phyloP scores from a whole-genome alignment of 768 basidiomycete species.

The Suillus discolor region DNA sequence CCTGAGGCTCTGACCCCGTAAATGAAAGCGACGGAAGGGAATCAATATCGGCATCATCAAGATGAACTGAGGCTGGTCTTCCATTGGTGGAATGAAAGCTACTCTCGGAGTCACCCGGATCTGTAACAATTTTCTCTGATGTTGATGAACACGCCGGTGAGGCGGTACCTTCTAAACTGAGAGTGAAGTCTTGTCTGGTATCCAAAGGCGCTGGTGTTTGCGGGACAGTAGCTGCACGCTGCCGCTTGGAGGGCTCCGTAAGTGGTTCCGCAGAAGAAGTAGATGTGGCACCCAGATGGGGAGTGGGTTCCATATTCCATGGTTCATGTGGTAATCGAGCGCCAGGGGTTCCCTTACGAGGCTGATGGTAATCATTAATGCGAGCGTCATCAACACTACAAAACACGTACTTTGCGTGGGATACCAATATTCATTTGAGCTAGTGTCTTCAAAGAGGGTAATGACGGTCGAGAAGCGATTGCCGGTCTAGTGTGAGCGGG shows the following conservation, averaged over 20 bases:
- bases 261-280: conserved; percentile 11
- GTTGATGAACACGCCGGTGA: conserved; percentile 12
- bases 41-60: conserved; percentile 31
- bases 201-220: background rate
- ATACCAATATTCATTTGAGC: conserved; percentile 37
- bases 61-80: conserved; percentile 18
- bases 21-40: conserved; percentile 38
- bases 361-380: conserved; percentile 24
- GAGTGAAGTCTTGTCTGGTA: background rate
- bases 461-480: conserved; percentile 41
- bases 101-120: conserved; percentile 6
- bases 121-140: conserved; percentile 14
- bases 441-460: conserved; percentile 44
- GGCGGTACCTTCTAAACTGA: background rate
- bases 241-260: conserved; percentile 8
- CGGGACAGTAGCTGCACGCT: background rate
- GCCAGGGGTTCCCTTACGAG: conserved; percentile 43
- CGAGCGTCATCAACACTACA: conserved; percentile 2
- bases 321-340: conserved; percentile 46
- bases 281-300: background rate
- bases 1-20: conserved; percentile 29
- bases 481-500: conserved; percentile 47
- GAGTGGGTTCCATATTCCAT: conserved; percentile 36
- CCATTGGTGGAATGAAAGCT: conserved; percentile 14
- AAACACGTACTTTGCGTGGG: conserved; percentile 39